Base-by-base conservation (phyloP, 202 grass and related monocot genomes). In the Bolboschoenoplectus hybrid region DNA sequence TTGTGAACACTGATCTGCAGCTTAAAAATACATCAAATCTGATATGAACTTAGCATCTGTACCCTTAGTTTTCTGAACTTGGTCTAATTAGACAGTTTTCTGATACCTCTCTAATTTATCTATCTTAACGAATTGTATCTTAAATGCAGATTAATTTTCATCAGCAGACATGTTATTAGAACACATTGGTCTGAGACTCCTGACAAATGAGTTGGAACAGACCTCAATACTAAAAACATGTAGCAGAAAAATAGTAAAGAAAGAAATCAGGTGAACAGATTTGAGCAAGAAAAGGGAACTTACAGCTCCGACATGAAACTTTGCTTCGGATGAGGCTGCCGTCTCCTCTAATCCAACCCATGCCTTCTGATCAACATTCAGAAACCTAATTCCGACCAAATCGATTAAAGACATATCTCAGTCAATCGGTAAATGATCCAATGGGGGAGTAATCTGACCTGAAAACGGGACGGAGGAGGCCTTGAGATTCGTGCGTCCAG, bases 381-480 rank as follows among this genome's bases (percentile, higher is more conserved):
- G 90, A 89, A 98, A 98, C 89, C 96, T 98, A 82, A 45, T 71
- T 45, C 19, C 57, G n/a, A 78, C 3, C 75, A 38, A 81, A 85
- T 51, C n/a, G 13, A 26, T 52, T n/a, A 66, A 61, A 44, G 35
- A n/a, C 14, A 62, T 52, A 35, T 72, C 11, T 35, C 52, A 87
- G 7, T 34, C 45, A 39, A 86, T 49, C 38, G 81, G 34, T 9
- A 49, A 17, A 55, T 60, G 39, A 71, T 55, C 45, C 34, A 70
- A 70, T n/a, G 7, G 19, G 3, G 6, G 39, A 61, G 56, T n/a
- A 17, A 67, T 6, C 40, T 67, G 26, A 98, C 97, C 97, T 98
- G 90, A 98, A 98, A 83, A 96, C 89, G 84, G 97, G 97, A 80
- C 92, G 97, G 82, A 98, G 93, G 71, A 98, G 93, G 86, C 97